phyloP scores from a whole-genome alignment of 345 rosid genomes.

The Odontarrhena argentea region DNA sequence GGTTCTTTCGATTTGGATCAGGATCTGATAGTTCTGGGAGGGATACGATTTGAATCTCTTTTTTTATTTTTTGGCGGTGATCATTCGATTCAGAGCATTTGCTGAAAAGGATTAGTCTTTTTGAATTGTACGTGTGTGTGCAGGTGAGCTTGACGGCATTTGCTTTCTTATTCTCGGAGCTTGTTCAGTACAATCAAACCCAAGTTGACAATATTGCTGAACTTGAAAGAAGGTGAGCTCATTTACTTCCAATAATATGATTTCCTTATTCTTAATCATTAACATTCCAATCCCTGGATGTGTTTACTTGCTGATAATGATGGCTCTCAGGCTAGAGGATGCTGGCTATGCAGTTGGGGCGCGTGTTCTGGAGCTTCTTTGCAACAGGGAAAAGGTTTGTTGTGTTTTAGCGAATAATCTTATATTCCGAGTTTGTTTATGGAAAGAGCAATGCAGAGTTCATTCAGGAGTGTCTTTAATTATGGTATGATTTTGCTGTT shows the following conservation, averaged over 20 bases:
- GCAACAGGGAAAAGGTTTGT: constrained; percentile 81
- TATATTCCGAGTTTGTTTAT: too few species aligned
- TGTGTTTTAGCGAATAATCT: background rate
- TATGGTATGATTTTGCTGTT: background rate
- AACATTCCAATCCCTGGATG: background rate
- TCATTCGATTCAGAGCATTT: background rate
- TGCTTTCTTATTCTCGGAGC: constrained; percentile 70
- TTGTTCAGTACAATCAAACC: constrained; percentile 95
- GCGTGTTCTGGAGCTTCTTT: constrained; percentile 87
- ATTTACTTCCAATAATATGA: background rate
- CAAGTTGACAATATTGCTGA: constrained; percentile 97
- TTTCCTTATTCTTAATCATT: background rate
- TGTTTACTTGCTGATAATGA: constrained; percentile 8
- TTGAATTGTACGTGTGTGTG: constrained; percentile 3
- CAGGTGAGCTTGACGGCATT: constrained; percentile 71
- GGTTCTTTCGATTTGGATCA: constrained; percentile 18
- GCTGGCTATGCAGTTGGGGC: constrained; percentile 94
- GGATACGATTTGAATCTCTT: constrained; percentile 1
- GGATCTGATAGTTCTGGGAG: constrained; percentile 11
- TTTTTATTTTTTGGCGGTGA: constrained; percentile 13
- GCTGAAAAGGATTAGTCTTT: background rate
- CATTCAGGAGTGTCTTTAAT: background rate
- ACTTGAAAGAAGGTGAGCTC: constrained; percentile 76
- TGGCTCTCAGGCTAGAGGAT: constrained; percentile 74
- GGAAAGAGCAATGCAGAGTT: constrained; percentile 2